A percentile compares a stretch with the other conserved stretches of the same genome.
Evolutionary conservation across 306 rosid species (phyloP).

Genomic region (Cyamopsis tetragonoloba): DNA sequence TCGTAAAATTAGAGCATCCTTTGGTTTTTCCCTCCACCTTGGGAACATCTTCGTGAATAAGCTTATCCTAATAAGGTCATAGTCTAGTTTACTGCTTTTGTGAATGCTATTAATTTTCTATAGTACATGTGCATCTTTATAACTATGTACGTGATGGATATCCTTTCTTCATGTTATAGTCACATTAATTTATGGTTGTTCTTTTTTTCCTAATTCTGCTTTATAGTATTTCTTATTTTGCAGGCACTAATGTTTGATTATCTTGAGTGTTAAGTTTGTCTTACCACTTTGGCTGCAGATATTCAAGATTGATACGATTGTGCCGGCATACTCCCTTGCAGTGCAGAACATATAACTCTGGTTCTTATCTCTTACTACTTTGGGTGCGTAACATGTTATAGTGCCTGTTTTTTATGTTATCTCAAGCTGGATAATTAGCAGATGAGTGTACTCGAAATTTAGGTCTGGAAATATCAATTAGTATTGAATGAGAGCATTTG

Average conservation of each 20-base stretch:
- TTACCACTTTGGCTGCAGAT: conserved; percentile 31
- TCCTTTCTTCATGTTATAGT: background rate
- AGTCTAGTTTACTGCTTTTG: background rate
- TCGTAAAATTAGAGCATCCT: background rate
- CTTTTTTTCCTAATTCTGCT: conserved; percentile 20
- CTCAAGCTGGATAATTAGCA: conserved; percentile 11
- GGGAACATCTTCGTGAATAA: background rate
- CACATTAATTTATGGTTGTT: conserved; percentile 2
- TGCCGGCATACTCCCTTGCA: background rate
- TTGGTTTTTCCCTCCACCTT: background rate
- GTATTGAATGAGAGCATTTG: conserved; percentile 7
- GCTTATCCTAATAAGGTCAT: too few species aligned
- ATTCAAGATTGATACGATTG: conserved; percentile 18
- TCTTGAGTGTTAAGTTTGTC: conserved; percentile 7
- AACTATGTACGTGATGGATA: background rate
- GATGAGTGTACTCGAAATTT: background rate
- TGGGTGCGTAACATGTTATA: background rate
- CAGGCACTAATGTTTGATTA: conserved; percentile 8
- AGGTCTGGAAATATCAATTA: conserved; percentile 7
- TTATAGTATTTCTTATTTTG: conserved; percentile 9
- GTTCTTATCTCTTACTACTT: conserved; percentile 13
- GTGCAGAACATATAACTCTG: conserved; percentile 1
- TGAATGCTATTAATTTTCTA: background rate
- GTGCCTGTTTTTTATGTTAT: conserved; percentile 14
- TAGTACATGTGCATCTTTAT: too few species aligned